Evolutionary conservation across 805 yeast species (phyloP), one percentile per base, ranked within the genome.

Genomic region (Groenewaldozyma tartarivorans): DNA sequence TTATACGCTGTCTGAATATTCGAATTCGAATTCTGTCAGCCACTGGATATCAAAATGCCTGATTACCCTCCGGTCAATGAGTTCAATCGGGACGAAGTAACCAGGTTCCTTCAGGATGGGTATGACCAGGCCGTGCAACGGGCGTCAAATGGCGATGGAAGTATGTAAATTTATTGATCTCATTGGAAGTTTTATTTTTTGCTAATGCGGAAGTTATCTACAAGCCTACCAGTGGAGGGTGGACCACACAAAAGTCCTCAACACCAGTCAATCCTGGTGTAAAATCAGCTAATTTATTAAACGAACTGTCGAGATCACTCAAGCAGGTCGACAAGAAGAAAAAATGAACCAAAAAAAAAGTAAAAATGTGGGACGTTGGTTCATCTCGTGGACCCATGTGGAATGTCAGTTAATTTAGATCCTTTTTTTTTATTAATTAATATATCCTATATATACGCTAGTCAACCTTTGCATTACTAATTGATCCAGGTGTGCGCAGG

Each of bases 401-500:
- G 26, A 29, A 30, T 17, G 39, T 33, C 13, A 26, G 30, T 33
- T 36, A 27, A 9, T 11, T n/a, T 34, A n/a, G 18, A 35, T 9
- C 38, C 11, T 11, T 18, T 38, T 6, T 24, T 29, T 3, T n/a
- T 22, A 15, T 15, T 24, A 4, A 39, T 39, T 35, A 37, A 15
- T 35, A 31, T 9, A 6, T n/a, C 13, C n/a, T 21, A 3, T 16
- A 33, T 38, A 38, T 31, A 13, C 7, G 5, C 38, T 35, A 51
- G 37, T 49, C 51, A 20, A 50, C 52, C 36, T 44, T 47, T 36
- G 54, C 55, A 19, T 38, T 38, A 9, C 47, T 21, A 29, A 51
- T 31, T 35, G 49, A 39, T 3, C 48, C 49, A 15, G 48, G 53
- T 5, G 42, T 53, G 15, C 62, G 52, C 22, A 61, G 46, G 39